Evolutionary conservation across 495 filamentous ascomycete genomes (phyloP), one percentile per base, ranked within the genome.

Genomic region (Chaetomium fimeti): DNA sequence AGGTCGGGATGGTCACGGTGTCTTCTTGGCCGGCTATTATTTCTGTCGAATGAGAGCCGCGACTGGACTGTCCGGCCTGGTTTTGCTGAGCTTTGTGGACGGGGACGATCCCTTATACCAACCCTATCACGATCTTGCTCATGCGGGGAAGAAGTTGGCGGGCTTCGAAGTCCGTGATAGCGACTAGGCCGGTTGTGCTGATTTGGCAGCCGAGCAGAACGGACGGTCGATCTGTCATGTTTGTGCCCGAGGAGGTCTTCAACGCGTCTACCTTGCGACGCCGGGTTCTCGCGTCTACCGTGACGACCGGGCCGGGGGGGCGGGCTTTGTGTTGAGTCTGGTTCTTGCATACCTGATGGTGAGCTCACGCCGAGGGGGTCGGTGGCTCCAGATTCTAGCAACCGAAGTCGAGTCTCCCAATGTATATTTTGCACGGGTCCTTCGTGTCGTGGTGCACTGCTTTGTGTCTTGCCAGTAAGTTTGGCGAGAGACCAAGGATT

Each of bases 401-500:
- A 18, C 36, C 20, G 25, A 18, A 1, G 24, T 42, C 27, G n/a
- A 42, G 20, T 29, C 18, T 20, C 38, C 8, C 7, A 24, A 22
- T 45, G 32, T 36, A 11, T 28, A 3, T 38, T 29, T 16, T 52
- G n/a, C 54, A 18, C 11, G 3, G 16, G 20, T 51, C 28, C 6
- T 22, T 55, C 22, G 20, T 43, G 9, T 20, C 1, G 2, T 12
- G 55, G 32, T 6, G 22, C 36, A 9, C 0, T 24, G 16, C 24
- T 25, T 27, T 25, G 36, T 40, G 32, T 27, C 3, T 27, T 48
- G n/a, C 63, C 24, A 25, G 38, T 40, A 5, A 65, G 40, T 48
- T 65, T 65, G 13, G 69, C 73, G 47, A 72, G 68, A 1, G 68
- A 65, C 69, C 71, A 75, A 18, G 71, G 71, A 29, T 74, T 75